These are phyloP conservation scores for Pyrenochaeta sp. DNA, from an alignment of 2,329 filamentous ascomycete species.

Conservation along the genomic window DNA sequence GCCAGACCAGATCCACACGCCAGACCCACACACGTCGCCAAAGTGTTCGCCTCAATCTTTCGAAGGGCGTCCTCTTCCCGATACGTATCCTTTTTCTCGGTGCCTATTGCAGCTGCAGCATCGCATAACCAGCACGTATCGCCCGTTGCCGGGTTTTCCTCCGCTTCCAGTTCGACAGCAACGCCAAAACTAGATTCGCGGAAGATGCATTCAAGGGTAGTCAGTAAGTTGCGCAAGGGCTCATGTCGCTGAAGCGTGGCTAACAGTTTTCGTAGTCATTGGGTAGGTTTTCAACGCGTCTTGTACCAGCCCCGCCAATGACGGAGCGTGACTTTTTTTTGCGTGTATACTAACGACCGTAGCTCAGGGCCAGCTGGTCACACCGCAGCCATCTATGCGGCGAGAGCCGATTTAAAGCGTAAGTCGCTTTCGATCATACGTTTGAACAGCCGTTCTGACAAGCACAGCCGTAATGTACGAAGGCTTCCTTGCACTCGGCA, in stretches of 20 bases:
- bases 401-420: constrained; percentile 91
- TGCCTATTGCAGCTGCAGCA: constrained; percentile 77
- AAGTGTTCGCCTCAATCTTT: constrained; percentile 89
- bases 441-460: constrained; percentile 23
- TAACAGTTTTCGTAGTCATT: constrained; percentile 45
- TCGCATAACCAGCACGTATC: constrained; percentile 69
- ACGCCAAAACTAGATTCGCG: constrained; percentile 48
- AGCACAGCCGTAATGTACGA: constrained; percentile 84
- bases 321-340: constrained; percentile 14
- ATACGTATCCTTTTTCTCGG: constrained; percentile 75
- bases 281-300: constrained; percentile 40
- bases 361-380: constrained; percentile 97
- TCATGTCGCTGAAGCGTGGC: constrained; percentile 11
- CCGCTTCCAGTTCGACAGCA: constrained; percentile 44
- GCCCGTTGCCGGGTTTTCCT: constrained; percentile 50
- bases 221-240: constrained; percentile 69
- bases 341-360: constrained; percentile 38
- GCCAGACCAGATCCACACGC: constrained; percentile 28
- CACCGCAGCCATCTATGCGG: constrained; percentile 95
- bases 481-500: constrained; percentile 96
- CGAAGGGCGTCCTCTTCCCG: constrained; percentile 68
- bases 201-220: constrained; percentile 92
- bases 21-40: constrained; percentile 65
- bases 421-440: constrained; percentile 40
- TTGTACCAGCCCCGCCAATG: constrained; percentile 13